Conservation (phyloP, 75 land plant species). For the Selaginella moellendorffii region DNA sequence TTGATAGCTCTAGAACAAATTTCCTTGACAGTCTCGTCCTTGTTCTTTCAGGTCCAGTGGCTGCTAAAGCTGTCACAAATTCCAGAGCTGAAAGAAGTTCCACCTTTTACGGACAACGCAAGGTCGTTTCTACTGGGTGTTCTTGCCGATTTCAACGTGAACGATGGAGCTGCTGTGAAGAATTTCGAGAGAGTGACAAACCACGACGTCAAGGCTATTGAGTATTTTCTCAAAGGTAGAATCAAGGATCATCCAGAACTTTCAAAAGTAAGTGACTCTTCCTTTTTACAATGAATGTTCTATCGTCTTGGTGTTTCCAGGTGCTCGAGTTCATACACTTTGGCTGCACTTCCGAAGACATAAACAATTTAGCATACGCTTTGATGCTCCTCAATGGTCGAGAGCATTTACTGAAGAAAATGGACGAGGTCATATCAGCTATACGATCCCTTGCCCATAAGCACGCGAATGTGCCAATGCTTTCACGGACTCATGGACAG, state of each 20-base stretch:
- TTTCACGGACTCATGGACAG: slow-evolving; percentile 98
- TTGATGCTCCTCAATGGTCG: slow-evolving; percentile 63
- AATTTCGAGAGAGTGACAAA: slow-evolving; percentile 73
- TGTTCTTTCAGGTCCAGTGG: slow-evolving; percentile 54
- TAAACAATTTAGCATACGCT: slow-evolving; percentile 88
- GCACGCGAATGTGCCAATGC: slow-evolving; percentile 63
- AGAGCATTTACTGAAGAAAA: slow-evolving; percentile 25
- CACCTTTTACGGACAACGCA: slow-evolving; percentile 58
- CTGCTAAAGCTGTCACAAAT: slow-evolving; percentile 60
- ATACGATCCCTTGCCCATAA: slow-evolving; percentile 48
- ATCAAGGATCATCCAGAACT: slow-evolving; percentile 57
- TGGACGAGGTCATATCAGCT: slow-evolving; percentile 44
- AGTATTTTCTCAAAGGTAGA: slow-evolving; percentile 72
- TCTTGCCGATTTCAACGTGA: slow-evolving; percentile 34
- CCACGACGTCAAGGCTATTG: slow-evolving; percentile 97
- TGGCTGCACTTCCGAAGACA: slow-evolving; percentile 96
- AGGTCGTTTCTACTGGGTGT: slow-evolving; percentile 34
- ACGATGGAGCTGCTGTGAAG: slow-evolving; percentile 68
- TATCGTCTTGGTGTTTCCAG: slow-evolving; percentile 29
- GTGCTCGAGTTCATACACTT: slow-evolving; percentile 94
- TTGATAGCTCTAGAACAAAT: no score
- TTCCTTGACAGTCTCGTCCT: not conserved
- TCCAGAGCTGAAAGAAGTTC: slow-evolving; percentile 63
- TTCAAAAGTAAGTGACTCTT: slow-evolving; percentile 35
- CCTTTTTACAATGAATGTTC: not conserved